Conservation (phyloP, 2,329 filamentous ascomycete species). For the Ophiostoma pallidulum region DNA sequence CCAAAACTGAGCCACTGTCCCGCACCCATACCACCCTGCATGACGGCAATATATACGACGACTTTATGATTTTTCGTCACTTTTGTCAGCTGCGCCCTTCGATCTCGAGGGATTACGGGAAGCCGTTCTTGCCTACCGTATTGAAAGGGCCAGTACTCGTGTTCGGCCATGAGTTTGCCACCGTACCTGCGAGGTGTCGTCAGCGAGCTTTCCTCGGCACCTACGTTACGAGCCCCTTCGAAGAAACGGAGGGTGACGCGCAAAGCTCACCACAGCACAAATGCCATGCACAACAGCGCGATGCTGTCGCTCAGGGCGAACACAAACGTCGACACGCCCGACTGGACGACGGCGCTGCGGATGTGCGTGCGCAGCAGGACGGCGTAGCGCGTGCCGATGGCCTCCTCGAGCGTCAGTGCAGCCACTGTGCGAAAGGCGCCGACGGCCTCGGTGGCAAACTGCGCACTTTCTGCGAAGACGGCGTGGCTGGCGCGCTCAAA, state of each 20-base stretch:
- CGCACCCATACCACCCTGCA: constrained; percentile 25
- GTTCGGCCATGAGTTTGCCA: constrained; percentile 22
- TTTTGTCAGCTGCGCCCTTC: neutral
- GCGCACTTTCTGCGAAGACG: constrained; percentile 62
- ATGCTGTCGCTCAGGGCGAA: constrained; percentile 63
- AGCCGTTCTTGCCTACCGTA: no score
- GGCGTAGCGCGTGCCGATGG: constrained; percentile 53
- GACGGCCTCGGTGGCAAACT: constrained; percentile 66
- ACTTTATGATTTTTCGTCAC: constrained; percentile 10
- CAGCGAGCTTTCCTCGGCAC: no score
- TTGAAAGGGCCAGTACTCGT: constrained; percentile 25
- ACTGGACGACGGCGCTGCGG: constrained; percentile 47
- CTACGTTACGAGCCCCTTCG: no score
- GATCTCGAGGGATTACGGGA: no score
- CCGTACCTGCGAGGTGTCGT: constrained; percentile 21
- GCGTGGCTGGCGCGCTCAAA: constrained; percentile 60
- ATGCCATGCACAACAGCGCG: constrained; percentile 51
- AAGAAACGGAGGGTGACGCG: neutral
- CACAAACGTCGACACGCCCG: constrained; percentile 52
- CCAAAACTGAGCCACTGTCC: constrained; percentile 26
- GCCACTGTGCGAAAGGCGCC: constrained; percentile 64
- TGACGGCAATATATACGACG: constrained; percentile 25
- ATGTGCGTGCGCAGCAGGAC: constrained; percentile 51
- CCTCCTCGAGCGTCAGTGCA: constrained; percentile 58
- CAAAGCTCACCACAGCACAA: constrained; percentile 44